Evolutionary conservation across 352 stramenopile species (phyloP), one percentile per base, ranked within the genome.

Genomic region (Globisporangium solare): DNA sequence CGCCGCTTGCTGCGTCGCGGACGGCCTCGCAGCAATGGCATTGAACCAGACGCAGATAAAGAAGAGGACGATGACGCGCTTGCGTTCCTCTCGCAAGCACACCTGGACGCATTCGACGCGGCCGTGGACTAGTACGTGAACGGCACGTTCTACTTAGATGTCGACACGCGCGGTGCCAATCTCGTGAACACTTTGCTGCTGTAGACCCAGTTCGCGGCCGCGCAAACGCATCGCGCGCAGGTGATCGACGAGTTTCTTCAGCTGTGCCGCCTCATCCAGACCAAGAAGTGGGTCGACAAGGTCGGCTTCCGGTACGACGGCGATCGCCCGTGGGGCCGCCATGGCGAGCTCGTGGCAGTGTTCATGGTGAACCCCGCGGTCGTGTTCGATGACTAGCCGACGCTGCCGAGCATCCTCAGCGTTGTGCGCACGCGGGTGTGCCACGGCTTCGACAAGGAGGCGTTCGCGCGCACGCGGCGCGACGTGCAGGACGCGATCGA

Each of bases 231-330:
- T 41, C 77, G 83, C 51, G 73, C 64, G 15, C 61, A 49, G 20
- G 73, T 92, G 20, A 55, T 92, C 14, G 55, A 70, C 1, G 78
- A 89, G 15, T 47, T 92, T 1, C 52, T 89, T 0, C 32, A 64
- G 46, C 61, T 92, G 20, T 81, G 82, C n/a, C 58, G 49, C 31
- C 58, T 88, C 10, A 72, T 92, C 20, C 74, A 77, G 27, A 37
- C 56, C 27, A 87, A 92, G 56, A 71, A 68, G 21, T 92, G 82
- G 82, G 74, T 74, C 14, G 82, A 92, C 57, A 92, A 92, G 52
- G 75, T 83, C 1, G 79, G 89, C 37, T 76, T 92, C 35, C 67
- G 82, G 0, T 92, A 73, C 65, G 79, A 92, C 54, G 61, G 77
- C 39, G 56, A 70, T 45, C 71, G 82, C 8, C 82, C 82, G n/a